Evolutionary conservation across 257 asterid genomes (phyloP).

Genomic region (Nicotiana tabacum): DNA sequence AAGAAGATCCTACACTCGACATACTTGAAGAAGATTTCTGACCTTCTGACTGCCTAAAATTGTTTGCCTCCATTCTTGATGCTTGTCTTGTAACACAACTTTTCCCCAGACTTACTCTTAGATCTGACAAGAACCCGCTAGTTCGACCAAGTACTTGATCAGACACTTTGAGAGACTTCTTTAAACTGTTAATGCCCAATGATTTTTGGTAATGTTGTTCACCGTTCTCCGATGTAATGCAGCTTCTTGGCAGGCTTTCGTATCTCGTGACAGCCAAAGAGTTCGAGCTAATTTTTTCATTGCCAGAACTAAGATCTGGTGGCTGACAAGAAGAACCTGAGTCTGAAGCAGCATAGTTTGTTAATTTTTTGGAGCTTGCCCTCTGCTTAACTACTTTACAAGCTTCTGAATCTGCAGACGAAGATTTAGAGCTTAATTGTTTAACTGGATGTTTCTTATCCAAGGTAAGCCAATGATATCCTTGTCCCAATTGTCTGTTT

Average conservation of each 20-base stretch:
- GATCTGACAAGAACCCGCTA: constrained; percentile 26
- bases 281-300: neutral
- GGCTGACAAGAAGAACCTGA: constrained; percentile 12
- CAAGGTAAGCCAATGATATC: constrained; percentile 5
- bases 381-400: constrained; percentile 7
- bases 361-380: neutral
- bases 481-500: constrained; percentile 21
- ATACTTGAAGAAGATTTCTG: constrained; percentile 32
- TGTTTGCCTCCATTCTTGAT: constrained; percentile 26
- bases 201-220: neutral
- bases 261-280: constrained; percentile 3
- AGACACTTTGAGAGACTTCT: constrained; percentile 15
- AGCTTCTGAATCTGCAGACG: neutral
- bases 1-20: constrained; percentile 38
- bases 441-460: constrained; percentile 17
- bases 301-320: constrained; percentile 3
- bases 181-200: no score
- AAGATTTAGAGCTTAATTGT: constrained; percentile 1
- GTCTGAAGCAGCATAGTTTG: neutral
- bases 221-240: neutral
- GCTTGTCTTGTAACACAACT: constrained; percentile 42
- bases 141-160: constrained; percentile 23
- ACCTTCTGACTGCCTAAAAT: constrained; percentile 23
- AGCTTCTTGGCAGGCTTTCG: neutral
- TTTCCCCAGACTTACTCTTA: constrained; percentile 34